Evolutionary conservation across 352 stramenopile species (phyloP), one percentile per base, ranked within the genome.

Genomic region (Phytophthora sojae): DNA sequence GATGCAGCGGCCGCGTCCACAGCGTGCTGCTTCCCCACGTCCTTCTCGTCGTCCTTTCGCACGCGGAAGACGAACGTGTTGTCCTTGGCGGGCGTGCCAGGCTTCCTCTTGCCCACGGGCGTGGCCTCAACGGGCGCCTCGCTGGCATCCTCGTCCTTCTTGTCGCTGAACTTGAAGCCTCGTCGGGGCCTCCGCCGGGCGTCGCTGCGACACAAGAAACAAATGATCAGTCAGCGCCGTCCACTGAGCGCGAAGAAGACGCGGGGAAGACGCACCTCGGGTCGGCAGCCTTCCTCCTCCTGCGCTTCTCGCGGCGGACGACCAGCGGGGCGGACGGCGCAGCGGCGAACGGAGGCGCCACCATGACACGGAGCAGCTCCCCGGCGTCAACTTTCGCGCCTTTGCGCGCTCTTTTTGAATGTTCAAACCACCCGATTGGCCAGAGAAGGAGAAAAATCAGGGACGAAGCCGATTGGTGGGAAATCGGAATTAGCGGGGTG

Each of bases 31-130:
- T 69, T 75, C 5, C 61, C 44, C 7, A 71, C 57, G 52, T 80
- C 64, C 45, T 71, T 66, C 12, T 74, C 49, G 25, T 76, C 67
- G 57, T 80, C 73, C 37, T 86, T 89, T 9, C 75, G 73, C 19
- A 83, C 75, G n/a, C 83, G 81, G 23, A 89, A 93, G 12, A 79
- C 75, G 57, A 93, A 92, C 60, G 73, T 79, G 25, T 80, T 77
- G 54, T 69, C 69, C 26, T 73, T 75, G 14, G 21, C 66, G 12
- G 39, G 67, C 21, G 50, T 69, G 3, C 55, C 49, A 56, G 60
- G 32, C 17, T 61, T 76, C 29, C 54, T 57, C 42, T 64, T 72
- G 12, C 60, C 77, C 44, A 80, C 67, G 8, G 70, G 62, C 6
- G 69, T 75, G 57, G 76, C 76, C 25, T 84, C 73, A 19, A 72